Evolutionary conservation across 2,329 filamentous ascomycete species (phyloP).

Genomic region (Diplocarpon mali): DNA sequence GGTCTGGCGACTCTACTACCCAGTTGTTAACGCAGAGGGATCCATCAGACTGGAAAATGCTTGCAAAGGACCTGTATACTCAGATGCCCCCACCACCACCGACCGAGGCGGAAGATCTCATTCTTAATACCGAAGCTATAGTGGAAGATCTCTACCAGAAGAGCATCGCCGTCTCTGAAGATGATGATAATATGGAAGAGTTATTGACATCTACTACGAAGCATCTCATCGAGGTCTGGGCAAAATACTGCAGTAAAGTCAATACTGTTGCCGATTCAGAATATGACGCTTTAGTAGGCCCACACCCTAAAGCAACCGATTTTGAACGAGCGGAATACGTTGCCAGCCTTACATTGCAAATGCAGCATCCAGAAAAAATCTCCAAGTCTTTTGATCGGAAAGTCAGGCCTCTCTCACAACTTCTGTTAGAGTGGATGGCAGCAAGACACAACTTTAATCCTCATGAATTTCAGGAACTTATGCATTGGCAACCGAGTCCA

Average conservation of each 20-base stretch:
- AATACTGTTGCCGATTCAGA: constrained; percentile 40
- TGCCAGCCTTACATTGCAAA: constrained; percentile 64
- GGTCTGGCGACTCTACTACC: constrained; percentile 12
- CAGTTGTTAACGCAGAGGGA: constrained; percentile 8
- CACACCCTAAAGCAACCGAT: constrained; percentile 46
- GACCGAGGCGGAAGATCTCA: constrained; percentile 57
- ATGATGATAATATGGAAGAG: constrained; percentile 44
- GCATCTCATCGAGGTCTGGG: constrained; percentile 45
- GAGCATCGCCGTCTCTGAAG: constrained; percentile 44
- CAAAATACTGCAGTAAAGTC: constrained; percentile 34
- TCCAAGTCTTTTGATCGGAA: constrained; percentile 12
- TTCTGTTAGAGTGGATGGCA: constrained; percentile 76
- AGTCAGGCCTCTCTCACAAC: constrained; percentile 55
- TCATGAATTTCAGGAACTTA: constrained; percentile 54
- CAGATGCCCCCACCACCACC: constrained; percentile 47
- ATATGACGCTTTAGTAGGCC: constrained; percentile 52
- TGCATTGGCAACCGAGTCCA: constrained; percentile 56
- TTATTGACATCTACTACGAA: constrained; percentile 43
- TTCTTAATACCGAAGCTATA: constrained; percentile 65
- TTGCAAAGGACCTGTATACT: constrained; percentile 61
- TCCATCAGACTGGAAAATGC: constrained; percentile 41
- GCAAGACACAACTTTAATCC: constrained; percentile 62
- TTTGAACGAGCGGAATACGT: constrained; percentile 70
- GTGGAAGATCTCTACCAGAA: constrained; percentile 55
- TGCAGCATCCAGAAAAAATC: constrained; percentile 54